Base-by-base conservation (phyloP, 73 alveolate genomes). In the Durusdinium trenchii region DNA sequence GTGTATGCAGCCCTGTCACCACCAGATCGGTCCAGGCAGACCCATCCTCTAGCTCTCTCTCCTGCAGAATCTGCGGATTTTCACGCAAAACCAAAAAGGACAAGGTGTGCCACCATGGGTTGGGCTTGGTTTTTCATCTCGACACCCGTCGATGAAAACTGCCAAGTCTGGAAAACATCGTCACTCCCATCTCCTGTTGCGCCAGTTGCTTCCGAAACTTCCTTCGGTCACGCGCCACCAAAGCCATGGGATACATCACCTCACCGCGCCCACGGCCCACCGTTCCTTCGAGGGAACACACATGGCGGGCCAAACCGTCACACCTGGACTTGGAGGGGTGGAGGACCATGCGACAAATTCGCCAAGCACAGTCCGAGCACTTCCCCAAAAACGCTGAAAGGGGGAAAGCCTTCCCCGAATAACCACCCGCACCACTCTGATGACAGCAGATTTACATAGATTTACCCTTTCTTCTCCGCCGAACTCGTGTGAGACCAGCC, bases 181-280 rank as follows among this genome's bases (percentile, higher is more conserved):
- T 60, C 73, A 60, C 73, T 60, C 73, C 35, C 50, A 36, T 26
- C 43, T 83, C 96, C 97, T 90, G 89, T 51, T 90, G 97, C 32
- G 81, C 81, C 84, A 90, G 75, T 10, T 26, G 86, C 47, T 48
- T 67, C 87, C 47, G 64, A 75, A 90, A 90, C 75, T 36, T 42
- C 89, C 97, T 47, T 54, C 86, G 64, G 26, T 90, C 97, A 28
- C 87, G 87, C 46, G 81, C 84, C 75, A 90, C 87, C 78, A 90
- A 54, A 9, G 97, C 97, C 89, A 90, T 90, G 76, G 97, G 97
- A 38, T 46, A 90, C 97, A 90, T 90, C 46, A 90, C 97, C 97
- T 89, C 38, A 47, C n/a, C n/a, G n/a, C n/a, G n/a, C n/a, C n/a
- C n/a, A n/a, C n/a, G n/a, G n/a, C n/a, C n/a, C n/a, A n/a, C n/a